phyloP scores from a whole-genome alignment of 73 alveolate species.

The Diophrys sp. region DNA sequence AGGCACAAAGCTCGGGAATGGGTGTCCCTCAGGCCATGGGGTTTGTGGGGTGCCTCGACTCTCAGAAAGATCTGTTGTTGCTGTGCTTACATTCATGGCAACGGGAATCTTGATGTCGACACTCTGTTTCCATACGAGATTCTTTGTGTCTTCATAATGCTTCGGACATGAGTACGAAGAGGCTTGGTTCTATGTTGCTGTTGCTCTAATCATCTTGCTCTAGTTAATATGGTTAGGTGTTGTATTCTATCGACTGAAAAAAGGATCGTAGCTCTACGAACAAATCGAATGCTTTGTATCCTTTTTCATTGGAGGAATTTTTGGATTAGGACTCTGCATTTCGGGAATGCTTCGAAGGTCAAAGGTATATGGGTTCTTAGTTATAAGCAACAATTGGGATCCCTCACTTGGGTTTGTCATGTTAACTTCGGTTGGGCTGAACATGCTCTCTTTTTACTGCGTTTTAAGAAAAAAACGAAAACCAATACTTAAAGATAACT shows the following conservation, averaged over 20 bases:
- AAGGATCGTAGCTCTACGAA: background rate
- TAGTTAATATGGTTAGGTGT: background rate
- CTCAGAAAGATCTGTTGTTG: constrained; percentile 67
- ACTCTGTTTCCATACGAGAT: constrained; percentile 12
- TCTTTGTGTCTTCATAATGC: background rate
- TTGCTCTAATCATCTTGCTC: background rate
- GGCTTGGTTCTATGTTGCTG: constrained; percentile 8
- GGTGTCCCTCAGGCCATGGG: constrained; percentile 98
- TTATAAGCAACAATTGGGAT: constrained; percentile 87
- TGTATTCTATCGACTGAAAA: background rate
- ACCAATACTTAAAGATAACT: constrained; percentile 61
- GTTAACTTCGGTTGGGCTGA: constrained; percentile 87
- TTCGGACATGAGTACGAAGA: constrained; percentile 16
- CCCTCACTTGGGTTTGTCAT: constrained; percentile 90
- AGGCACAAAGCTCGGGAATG: constrained; percentile 95
- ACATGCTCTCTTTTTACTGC: constrained; percentile 80
- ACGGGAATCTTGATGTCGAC: constrained; percentile 44
- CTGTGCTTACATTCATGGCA: constrained; percentile 57
- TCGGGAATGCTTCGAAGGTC: constrained; percentile 94
- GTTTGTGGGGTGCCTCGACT: constrained; percentile 97
- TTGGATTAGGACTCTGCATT: constrained; percentile 83
- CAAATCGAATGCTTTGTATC: constrained; percentile 40
- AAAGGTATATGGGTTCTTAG: constrained; percentile 81
- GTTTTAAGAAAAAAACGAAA: constrained; percentile 37
- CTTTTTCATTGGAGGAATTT: constrained; percentile 59